Evolutionary conservation across 345 rosid species (phyloP).

Genomic region (Cardamine occulta): DNA sequence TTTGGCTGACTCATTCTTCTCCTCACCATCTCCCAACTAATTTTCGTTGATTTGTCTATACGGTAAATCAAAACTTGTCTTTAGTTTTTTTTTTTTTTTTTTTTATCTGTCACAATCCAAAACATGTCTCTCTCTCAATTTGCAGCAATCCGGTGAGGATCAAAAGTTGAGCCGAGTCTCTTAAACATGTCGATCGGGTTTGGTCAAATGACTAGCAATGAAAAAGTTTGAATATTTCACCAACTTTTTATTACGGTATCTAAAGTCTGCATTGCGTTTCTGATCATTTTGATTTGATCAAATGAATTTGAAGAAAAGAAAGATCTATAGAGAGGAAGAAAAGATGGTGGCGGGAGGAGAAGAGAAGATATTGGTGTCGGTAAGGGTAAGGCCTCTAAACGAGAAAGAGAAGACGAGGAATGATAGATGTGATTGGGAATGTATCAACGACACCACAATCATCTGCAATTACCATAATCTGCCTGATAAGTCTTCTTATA

Average conservation of each 20-base stretch:
- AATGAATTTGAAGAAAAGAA: not conserved
- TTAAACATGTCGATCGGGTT: slow-evolving; percentile 8
- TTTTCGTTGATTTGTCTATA: slow-evolving; percentile 16
- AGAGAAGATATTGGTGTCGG: slow-evolving; percentile 67
- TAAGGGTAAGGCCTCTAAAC: slow-evolving; percentile 68
- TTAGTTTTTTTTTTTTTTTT: not conserved
- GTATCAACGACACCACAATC: slow-evolving; percentile 59
- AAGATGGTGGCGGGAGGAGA: slow-evolving; percentile 36
- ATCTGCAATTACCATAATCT: slow-evolving; percentile 51
- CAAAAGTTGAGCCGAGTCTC: slow-evolving; percentile 29
- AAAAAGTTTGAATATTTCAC: slow-evolving; percentile 1
- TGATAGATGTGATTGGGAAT: slow-evolving; percentile 75
- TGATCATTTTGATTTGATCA: not conserved
- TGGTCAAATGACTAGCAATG: slow-evolving; percentile 34
- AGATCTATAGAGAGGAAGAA: slow-evolving; percentile 1
- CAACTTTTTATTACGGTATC: not conserved
- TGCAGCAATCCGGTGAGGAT: slow-evolving; percentile 11
- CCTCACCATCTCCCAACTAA: slow-evolving; percentile 31
- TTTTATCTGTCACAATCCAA: not conserved
- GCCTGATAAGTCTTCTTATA: slow-evolving; percentile 57
- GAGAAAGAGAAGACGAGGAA: slow-evolving; percentile 58
- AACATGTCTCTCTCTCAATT: slow-evolving; percentile 26
- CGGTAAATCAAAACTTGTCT: not conserved
- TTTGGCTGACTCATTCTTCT: slow-evolving; percentile 37
- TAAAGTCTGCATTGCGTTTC: not conserved